Conservation (phyloP, 2,329 filamentous ascomycete species). For the Coccinonectria pachysandricola region DNA sequence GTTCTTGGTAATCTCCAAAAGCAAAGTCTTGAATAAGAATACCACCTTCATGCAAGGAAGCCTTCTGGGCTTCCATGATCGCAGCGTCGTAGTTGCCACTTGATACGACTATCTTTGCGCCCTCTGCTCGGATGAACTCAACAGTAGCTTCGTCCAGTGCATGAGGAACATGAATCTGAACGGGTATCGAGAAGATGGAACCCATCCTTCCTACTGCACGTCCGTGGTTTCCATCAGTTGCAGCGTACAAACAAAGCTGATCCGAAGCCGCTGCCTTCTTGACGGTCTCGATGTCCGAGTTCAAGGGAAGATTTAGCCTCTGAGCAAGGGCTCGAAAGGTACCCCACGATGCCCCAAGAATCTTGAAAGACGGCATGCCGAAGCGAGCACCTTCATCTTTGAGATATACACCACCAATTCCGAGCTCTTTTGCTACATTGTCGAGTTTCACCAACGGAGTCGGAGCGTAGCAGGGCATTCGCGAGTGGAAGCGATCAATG, state of each 20-base stretch:
- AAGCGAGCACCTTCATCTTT: conserved; percentile 64
- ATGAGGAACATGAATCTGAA: conserved; percentile 52
- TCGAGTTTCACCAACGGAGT: conserved; percentile 45
- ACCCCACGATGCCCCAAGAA: conserved; percentile 69
- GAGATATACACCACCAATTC: conserved; percentile 47
- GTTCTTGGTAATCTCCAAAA: conserved; percentile 54
- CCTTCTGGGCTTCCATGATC: conserved; percentile 37
- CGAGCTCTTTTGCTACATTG: conserved; percentile 45
- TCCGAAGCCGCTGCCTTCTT: conserved; percentile 19
- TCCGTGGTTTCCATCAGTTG: conserved; percentile 70
- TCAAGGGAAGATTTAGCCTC: conserved; percentile 31
- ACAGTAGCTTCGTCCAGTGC: conserved; percentile 45
- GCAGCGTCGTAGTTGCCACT: conserved; percentile 55
- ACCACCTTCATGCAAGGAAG: conserved; percentile 28
- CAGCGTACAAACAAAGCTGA: conserved; percentile 43
- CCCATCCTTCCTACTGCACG: conserved; percentile 63
- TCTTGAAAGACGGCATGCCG: conserved; percentile 66
- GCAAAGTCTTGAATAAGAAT: conserved; percentile 61
- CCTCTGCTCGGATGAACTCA: conserved; percentile 48
- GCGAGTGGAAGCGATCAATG: conserved; percentile 53
- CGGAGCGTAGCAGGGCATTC: conserved; percentile 43
- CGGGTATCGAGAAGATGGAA: conserved; percentile 41
- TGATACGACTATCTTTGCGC: conserved; percentile 45
- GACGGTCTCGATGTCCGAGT: conserved; percentile 33
- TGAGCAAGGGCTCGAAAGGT: conserved; percentile 46